Percentiles rank a stretch among this genome's conserved stretches.
Evolutionary conservation across 1,284 basidiomycete genomes (phyloP).

Genomic region (Heliocybe sulcata): DNA sequence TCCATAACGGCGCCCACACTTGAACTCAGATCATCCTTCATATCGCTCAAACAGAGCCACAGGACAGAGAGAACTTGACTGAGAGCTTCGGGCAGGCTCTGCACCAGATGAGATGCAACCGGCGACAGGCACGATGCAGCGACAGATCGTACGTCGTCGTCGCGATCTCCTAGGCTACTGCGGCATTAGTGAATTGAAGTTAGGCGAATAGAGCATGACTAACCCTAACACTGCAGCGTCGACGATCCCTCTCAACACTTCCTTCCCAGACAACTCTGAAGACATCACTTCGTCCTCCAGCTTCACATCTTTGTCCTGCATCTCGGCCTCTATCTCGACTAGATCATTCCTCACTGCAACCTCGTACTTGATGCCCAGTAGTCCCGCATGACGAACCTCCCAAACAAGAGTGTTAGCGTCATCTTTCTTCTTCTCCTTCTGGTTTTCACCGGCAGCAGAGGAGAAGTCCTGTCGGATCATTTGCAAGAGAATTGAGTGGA

Average conservation of each 20-base stretch:
- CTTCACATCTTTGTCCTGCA: slow-evolving; percentile 14
- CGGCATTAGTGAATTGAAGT: slow-evolving; percentile 7
- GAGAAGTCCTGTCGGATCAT: slow-evolving; percentile 90
- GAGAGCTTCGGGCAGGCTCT: slow-evolving; percentile 69
- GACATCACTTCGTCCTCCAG: slow-evolving; percentile 15
- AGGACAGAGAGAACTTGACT: slow-evolving; percentile 75
- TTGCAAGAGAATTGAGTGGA: slow-evolving; percentile 79
- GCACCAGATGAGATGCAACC: slow-evolving; percentile 75
- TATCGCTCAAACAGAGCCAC: slow-evolving; percentile 87
- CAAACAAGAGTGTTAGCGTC: slow-evolving; percentile 43
- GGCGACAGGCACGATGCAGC: slow-evolving; percentile 91
- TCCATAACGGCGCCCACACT: slow-evolving; percentile 98
- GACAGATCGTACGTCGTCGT: slow-evolving; percentile 96
- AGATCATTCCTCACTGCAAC: slow-evolving; percentile 89
- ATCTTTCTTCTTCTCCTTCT: background rate
- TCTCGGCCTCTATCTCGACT: slow-evolving; percentile 36
- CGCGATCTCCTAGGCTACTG: slow-evolving; percentile 77
- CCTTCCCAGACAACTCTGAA: slow-evolving; percentile 27
- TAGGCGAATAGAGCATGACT: slow-evolving; percentile 16
- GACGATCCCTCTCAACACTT: slow-evolving; percentile 71
- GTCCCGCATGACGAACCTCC: slow-evolving; percentile 96
- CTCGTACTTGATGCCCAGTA: slow-evolving; percentile 96
- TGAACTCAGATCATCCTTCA: slow-evolving; percentile 96
- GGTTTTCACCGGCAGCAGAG: slow-evolving; percentile 15
- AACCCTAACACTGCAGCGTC: slow-evolving; percentile 86